A percentile compares a stretch with the other conserved stretches of the same genome.
phyloP scores from a whole-genome alignment of 2,329 filamentous ascomycete genomes.

The Hypocreales sp. region DNA sequence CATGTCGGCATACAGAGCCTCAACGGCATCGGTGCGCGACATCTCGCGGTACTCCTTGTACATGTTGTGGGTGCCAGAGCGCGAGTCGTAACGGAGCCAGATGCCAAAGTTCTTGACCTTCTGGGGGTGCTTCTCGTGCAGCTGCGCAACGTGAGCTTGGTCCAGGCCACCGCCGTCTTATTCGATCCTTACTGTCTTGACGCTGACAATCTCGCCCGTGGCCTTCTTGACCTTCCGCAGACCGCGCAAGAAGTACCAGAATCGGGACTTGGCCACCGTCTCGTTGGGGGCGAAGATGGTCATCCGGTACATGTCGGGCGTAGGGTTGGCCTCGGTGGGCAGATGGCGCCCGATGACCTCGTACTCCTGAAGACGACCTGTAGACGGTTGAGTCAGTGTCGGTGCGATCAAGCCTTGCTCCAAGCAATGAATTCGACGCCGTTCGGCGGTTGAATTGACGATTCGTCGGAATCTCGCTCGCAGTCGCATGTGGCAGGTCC shows the following conservation, averaged over 20 bases:
- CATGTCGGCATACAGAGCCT: conserved; percentile 99
- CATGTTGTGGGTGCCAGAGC: conserved; percentile 99
- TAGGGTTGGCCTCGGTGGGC: conserved; percentile 93
- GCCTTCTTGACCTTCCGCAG: conserved; percentile 99
- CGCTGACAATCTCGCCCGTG: conserved; percentile 94
- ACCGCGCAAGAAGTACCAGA: conserved; percentile 99
- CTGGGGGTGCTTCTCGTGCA: conserved; percentile 95
- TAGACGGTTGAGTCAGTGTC: no score
- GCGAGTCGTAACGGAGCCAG: conserved; percentile 99
- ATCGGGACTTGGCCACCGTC: conserved; percentile 98
- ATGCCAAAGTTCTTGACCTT: conserved; percentile 99
- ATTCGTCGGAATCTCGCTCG: conserved; percentile 1
- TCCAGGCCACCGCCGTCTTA: no score
- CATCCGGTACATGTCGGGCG: conserved; percentile 99
- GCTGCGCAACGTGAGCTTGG: conserved; percentile 33
- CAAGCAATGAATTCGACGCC: conserved; percentile 1
- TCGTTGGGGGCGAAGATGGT: conserved; percentile 97
- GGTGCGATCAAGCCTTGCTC: no score
- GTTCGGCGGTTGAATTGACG: not conserved
- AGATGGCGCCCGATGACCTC: conserved; percentile 99
- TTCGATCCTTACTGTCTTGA: conserved; percentile 64
- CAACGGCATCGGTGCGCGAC: conserved; percentile 86
- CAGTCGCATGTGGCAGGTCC: no score
- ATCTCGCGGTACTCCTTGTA: conserved; percentile 99
- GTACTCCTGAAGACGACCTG: conserved; percentile 99